phyloP scores from a whole-genome alignment of 2,329 filamentous ascomycete species.

The Byssothecium circinans region DNA sequence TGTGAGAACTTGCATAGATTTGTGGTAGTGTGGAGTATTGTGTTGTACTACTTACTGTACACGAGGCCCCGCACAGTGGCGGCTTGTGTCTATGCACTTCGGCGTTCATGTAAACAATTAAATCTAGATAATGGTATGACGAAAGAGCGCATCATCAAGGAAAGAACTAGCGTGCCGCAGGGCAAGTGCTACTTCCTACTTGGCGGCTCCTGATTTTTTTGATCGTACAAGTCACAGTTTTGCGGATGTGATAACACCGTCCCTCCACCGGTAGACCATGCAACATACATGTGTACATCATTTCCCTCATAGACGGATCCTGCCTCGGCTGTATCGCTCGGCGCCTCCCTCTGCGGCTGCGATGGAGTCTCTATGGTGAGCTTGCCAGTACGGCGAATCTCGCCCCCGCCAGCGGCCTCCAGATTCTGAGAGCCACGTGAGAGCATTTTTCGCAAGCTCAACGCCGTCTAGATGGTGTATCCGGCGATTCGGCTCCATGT shows the following conservation, averaged over 20 bases:
- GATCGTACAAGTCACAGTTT: not conserved
- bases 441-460: conserved; percentile 1
- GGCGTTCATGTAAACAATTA: not conserved
- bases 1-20: not conserved
- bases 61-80: too few species aligned
- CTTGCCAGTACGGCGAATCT: not conserved
- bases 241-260: not conserved
- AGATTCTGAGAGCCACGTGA: not conserved
- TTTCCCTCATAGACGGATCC: not conserved
- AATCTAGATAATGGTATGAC: not conserved
- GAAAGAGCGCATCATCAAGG: not conserved
- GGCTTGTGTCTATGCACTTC: too few species aligned
- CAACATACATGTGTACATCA: too few species aligned
- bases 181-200: not conserved
- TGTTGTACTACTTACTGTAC: too few species aligned
- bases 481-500: conserved; percentile 23
- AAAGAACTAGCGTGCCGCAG: not conserved
- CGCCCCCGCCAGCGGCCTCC: not conserved
- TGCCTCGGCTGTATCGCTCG: not conserved
- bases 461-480: not conserved
- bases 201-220: too few species aligned
- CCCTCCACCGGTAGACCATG: not conserved
- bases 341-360: too few species aligned
- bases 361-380: not conserved
- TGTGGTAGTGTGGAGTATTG: too few species aligned